These are phyloP conservation scores for Fragaria vesca DNA, from an alignment of 306 rosid genomes.

Conservation along the genomic window DNA sequence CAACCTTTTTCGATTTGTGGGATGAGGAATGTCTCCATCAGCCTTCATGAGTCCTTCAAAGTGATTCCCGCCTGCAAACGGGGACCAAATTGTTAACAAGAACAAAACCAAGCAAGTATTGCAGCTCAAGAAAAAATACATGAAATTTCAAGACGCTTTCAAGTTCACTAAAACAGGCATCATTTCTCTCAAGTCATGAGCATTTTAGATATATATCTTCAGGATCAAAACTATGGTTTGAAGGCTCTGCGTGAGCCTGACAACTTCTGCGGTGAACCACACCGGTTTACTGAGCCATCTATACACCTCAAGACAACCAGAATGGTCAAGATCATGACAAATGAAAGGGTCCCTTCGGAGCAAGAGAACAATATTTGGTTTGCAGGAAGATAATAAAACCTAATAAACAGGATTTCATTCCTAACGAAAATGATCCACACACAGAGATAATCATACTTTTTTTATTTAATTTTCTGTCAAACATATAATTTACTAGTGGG, in stretches of 20 bases:
- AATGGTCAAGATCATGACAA: not conserved
- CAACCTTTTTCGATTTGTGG: constrained; percentile 88
- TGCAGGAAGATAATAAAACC: constrained; percentile 4
- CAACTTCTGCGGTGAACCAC: constrained; percentile 1
- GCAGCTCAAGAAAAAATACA: constrained; percentile 28
- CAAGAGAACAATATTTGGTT: not conserved
- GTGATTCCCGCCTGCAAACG: constrained; percentile 58
- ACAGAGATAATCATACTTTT: not conserved
- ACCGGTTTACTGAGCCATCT: not conserved
- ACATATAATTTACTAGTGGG: not conserved
- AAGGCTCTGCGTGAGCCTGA: constrained; percentile 25
- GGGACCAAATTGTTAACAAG: constrained; percentile 73
- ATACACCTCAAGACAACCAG: constrained; percentile 18
- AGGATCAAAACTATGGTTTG: constrained; percentile 27
- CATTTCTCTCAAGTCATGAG: constrained; percentile 25
- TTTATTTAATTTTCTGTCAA: not conserved
- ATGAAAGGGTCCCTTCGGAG: not conserved
- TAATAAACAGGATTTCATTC: not conserved
- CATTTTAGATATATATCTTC: constrained; percentile 31
- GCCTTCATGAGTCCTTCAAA: constrained; percentile 51
- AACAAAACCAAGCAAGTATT: constrained; percentile 41
- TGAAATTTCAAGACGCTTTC: constrained; percentile 39
- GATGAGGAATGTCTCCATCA: constrained; percentile 82
- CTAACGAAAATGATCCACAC: not conserved
- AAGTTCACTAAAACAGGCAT: constrained; percentile 26